Evolutionary conservation across 208 protist species (phyloP).

Genomic region (Wallacemonas sp.): DNA sequence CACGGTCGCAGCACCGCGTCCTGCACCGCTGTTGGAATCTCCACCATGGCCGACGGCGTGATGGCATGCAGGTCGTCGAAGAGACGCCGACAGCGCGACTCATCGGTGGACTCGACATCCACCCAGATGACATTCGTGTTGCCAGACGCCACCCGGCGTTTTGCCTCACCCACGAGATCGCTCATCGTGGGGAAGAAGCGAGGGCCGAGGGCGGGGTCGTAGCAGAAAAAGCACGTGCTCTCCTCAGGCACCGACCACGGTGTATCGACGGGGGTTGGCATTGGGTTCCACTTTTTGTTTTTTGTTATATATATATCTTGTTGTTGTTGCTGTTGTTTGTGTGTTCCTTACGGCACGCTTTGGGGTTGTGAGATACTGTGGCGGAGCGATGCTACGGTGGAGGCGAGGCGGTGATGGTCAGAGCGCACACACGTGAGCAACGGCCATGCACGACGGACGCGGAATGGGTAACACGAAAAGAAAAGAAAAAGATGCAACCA

Average conservation of each 20-base stretch:
- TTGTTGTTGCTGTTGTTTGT: too few relatives aligned
- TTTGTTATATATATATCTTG: too few relatives aligned
- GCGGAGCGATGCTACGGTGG: neutral
- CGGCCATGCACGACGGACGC: conserved; percentile 9
- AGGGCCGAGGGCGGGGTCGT: conserved; percentile 10
- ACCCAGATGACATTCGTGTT: conserved; percentile 40
- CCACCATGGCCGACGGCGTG: conserved; percentile 20
- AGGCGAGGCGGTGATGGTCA: neutral
- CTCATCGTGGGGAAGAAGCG: conserved; percentile 9
- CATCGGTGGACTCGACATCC: conserved; percentile 41
- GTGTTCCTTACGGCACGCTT: conserved; percentile 11
- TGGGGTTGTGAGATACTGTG: too few relatives aligned
- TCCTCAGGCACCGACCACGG: neutral
- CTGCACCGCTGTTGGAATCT: conserved; percentile 39
- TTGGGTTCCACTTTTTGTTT: too few relatives aligned
- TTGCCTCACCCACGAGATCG: conserved; percentile 11
- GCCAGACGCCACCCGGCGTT: neutral
- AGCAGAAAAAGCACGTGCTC: conserved; percentile 8
- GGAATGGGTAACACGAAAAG: too few relatives aligned
- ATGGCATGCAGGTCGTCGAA: conserved; percentile 27
- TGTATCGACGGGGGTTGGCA: conserved; percentile 1
- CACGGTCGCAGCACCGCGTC: conserved; percentile 49
- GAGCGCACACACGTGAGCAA: neutral
- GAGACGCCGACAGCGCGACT: conserved; percentile 31
- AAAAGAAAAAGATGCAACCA: neutral